These are phyloP conservation scores for Comarum palustre DNA, from an alignment of 306 rosid genomes.

Conservation along the genomic window DNA sequence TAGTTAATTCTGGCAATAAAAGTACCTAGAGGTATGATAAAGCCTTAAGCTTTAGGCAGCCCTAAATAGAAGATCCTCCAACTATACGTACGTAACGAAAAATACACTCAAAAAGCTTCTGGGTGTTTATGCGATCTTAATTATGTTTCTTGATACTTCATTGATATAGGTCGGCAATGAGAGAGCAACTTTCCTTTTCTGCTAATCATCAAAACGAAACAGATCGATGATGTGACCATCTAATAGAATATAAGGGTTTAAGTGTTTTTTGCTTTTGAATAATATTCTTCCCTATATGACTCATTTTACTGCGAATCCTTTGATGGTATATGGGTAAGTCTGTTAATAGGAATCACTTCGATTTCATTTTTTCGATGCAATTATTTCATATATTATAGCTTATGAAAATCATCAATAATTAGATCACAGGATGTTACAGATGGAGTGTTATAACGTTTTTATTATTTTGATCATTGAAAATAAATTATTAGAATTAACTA, in stretches of 20 bases:
- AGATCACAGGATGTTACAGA: no score
- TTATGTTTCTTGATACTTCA: neutral
- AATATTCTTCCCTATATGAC: neutral
- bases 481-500: no score
- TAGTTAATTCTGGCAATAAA: neutral
- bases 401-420: no score
- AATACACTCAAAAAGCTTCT: neutral
- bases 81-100: no score
- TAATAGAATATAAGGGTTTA: neutral
- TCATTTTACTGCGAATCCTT: neutral
- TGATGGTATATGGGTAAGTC: no score
- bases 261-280: no score
- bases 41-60: neutral
- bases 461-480: no score
- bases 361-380: no score
- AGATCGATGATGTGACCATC: neutral
- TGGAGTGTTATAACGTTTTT: no score
- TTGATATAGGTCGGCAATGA: neutral
- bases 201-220: neutral
- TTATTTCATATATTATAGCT: no score
- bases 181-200: neutral
- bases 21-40: neutral
- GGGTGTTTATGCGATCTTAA: neutral
- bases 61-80: neutral
- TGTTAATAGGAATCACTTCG: no score